Conservation (phyloP, 768 basidiomycete species). For the Termitomyces sp. region DNA sequence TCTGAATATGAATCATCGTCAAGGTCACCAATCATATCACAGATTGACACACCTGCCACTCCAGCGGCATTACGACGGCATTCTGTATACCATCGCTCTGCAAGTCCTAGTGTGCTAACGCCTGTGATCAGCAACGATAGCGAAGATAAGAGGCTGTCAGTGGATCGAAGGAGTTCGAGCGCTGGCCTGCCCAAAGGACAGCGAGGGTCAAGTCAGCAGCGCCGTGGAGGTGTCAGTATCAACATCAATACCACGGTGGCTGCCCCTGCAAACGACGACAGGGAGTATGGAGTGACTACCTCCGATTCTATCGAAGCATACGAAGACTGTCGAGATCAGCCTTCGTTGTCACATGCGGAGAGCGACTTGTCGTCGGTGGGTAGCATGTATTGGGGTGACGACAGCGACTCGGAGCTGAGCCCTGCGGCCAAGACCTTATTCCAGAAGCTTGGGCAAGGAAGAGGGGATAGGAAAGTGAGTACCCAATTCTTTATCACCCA, state of each 20-base stretch:
- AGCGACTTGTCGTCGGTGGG: slow-evolving; percentile 45
- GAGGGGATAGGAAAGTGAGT: slow-evolving; percentile 15
- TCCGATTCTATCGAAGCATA: slow-evolving; percentile 32
- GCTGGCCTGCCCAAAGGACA: not conserved
- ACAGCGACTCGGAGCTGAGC: slow-evolving; percentile 33
- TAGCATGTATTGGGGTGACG: slow-evolving; percentile 37
- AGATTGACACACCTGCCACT: slow-evolving; percentile 12
- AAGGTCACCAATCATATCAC: slow-evolving; percentile 27
- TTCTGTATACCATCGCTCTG: slow-evolving; percentile 23
- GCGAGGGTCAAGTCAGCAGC: slow-evolving; percentile 1
- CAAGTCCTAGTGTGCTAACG: slow-evolving; percentile 4
- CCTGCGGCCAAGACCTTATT: slow-evolving; percentile 48
- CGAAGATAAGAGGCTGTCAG: slow-evolving; percentile 3
- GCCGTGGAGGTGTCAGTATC: not conserved
- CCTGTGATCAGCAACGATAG: not conserved
- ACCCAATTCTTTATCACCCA: no score
- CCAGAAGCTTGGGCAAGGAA: slow-evolving; percentile 27
- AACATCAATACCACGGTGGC: slow-evolving; percentile 19
- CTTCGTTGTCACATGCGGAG: slow-evolving; percentile 33
- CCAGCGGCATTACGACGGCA: slow-evolving; percentile 24
- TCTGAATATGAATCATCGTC: slow-evolving; percentile 15
- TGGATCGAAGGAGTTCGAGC: not conserved
- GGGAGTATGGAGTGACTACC: slow-evolving; percentile 49
- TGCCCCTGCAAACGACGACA: slow-evolving; percentile 41
- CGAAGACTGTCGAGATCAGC: slow-evolving; percentile 6